Evolutionary conservation across 257 asterid species (phyloP).

Genomic region (Dorcoceras hygrometricum): DNA sequence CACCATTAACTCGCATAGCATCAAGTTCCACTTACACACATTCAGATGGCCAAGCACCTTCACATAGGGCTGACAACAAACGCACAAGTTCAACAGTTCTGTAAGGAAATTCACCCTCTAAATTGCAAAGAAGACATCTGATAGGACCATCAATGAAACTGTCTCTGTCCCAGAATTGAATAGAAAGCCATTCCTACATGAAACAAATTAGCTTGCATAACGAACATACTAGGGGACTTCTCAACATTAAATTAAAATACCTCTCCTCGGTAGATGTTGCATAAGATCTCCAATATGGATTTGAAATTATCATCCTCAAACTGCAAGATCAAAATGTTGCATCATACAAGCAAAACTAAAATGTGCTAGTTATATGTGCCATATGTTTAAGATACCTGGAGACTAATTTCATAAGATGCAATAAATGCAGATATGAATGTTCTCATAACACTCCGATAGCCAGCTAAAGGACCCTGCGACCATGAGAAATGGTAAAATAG

Average conservation of each 20-base stretch:
- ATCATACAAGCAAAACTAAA: slow-evolving; percentile 23
- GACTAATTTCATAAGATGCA: slow-evolving; percentile 86
- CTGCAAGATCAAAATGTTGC: slow-evolving; percentile 44
- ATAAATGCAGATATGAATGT: slow-evolving; percentile 83
- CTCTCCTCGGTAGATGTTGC: slow-evolving; percentile 89
- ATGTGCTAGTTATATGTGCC: slow-evolving; percentile 4
- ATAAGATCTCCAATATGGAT: slow-evolving; percentile 69
- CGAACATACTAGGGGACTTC: slow-evolving; percentile 17
- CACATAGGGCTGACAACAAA: slow-evolving; percentile 76
- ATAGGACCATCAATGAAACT: slow-evolving; percentile 92
- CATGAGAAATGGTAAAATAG: slow-evolving; percentile 17
- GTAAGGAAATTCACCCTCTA: slow-evolving; percentile 90
- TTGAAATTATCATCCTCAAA: slow-evolving; percentile 64
- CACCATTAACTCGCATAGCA: neutral
- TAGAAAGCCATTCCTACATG: slow-evolving; percentile 85
- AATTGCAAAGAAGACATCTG: slow-evolving; percentile 79
- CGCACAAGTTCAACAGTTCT: slow-evolving; percentile 61
- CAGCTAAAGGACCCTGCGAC: slow-evolving; percentile 71
- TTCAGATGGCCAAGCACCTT: slow-evolving; percentile 92
- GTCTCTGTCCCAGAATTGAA: slow-evolving; percentile 91
- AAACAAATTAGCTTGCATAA: slow-evolving; percentile 29
- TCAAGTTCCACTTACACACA: slow-evolving; percentile 74
- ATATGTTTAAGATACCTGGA: slow-evolving; percentile 58
- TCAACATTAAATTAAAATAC: slow-evolving; percentile 35
- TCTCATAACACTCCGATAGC: slow-evolving; percentile 76